Evolutionary conservation across 441 rosid species (phyloP).

Genomic region (Erodium texanum): DNA sequence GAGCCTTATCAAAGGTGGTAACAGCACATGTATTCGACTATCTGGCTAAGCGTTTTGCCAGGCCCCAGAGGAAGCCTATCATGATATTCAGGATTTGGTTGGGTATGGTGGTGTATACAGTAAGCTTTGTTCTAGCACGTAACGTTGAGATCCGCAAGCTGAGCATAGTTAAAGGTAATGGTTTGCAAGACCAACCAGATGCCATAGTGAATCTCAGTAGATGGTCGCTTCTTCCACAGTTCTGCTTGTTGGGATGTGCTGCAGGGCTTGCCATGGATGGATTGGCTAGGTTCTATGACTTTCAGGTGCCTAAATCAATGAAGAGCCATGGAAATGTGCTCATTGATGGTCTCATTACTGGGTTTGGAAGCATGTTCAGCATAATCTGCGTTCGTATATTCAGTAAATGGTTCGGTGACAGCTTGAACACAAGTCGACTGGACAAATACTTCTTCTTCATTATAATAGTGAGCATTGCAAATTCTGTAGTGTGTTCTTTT

Average conservation of each 20-base stretch:
- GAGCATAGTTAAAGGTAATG: background rate
- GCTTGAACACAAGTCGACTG: constrained; percentile 1
- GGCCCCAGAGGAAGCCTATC: background rate
- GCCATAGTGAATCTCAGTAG: background rate
- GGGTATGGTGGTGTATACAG: background rate
- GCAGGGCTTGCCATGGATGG: constrained; percentile 5
- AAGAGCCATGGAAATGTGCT: background rate
- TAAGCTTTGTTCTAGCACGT: constrained; percentile 1
- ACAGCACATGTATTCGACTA: background rate
- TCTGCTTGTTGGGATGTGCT: constrained; percentile 7
- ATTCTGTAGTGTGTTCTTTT: background rate
- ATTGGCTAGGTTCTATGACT: constrained; percentile 1
- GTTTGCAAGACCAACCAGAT: background rate
- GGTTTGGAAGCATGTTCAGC: constrained; percentile 1
- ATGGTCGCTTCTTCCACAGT: constrained; percentile 2
- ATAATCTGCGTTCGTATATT: background rate
- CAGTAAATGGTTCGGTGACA: background rate
- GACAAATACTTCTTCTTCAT: constrained; percentile 2
- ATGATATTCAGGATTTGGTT: constrained; percentile 1
- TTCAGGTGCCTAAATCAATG: constrained; percentile 4
- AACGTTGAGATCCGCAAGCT: background rate
- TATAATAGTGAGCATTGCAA: background rate
- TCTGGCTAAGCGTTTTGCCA: background rate
- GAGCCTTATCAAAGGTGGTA: background rate
- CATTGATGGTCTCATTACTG: constrained; percentile 2